Evolutionary conservation across 352 stramenopile genomes (phyloP).

Genomic region (Pythium insidiosum): DNA sequence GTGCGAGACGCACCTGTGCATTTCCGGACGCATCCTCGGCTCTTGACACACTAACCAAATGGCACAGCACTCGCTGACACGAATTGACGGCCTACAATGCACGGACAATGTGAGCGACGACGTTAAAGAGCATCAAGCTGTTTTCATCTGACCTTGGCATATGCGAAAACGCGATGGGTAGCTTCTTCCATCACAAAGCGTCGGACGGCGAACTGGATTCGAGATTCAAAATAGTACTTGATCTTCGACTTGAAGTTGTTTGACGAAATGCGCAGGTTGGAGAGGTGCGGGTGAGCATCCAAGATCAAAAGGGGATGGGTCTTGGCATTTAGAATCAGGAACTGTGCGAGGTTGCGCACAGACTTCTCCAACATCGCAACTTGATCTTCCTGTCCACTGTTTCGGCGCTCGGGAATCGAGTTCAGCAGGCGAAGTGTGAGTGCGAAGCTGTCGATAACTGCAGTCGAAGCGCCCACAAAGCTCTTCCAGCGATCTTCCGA

Average conservation of each 20-base stretch:
- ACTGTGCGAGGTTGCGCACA: conserved; percentile 11
- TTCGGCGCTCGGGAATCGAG: conserved; percentile 15
- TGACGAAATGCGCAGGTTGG: conserved; percentile 19
- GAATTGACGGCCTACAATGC: no score
- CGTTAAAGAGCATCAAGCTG: no score
- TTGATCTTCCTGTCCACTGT: conserved; percentile 13
- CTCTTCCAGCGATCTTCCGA: conserved; percentile 13
- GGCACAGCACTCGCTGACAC: conserved; percentile 45
- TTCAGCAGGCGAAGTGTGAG: conserved; percentile 19
- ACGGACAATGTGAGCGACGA: no score
- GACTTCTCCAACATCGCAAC: conserved; percentile 18
- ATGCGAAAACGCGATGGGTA: conserved; percentile 15
- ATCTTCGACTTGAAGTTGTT: conserved; percentile 17
- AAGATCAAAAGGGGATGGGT: conserved; percentile 20
- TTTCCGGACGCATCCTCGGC: conserved; percentile 54
- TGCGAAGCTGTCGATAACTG: conserved; percentile 20
- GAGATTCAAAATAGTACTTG: conserved; percentile 21
- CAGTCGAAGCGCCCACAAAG: conserved; percentile 14
- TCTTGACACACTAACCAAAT: conserved; percentile 46
- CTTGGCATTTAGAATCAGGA: conserved; percentile 11
- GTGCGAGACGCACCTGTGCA: conserved; percentile 40
- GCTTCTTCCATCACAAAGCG: conserved; percentile 20
- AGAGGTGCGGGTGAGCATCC: conserved; percentile 19
- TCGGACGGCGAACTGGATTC: conserved; percentile 20
- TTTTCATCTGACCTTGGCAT: conserved; percentile 15